Evolutionary conservation across 192 early-diverging fungal species (phyloP).

Genomic region (Coemansia sp.): DNA sequence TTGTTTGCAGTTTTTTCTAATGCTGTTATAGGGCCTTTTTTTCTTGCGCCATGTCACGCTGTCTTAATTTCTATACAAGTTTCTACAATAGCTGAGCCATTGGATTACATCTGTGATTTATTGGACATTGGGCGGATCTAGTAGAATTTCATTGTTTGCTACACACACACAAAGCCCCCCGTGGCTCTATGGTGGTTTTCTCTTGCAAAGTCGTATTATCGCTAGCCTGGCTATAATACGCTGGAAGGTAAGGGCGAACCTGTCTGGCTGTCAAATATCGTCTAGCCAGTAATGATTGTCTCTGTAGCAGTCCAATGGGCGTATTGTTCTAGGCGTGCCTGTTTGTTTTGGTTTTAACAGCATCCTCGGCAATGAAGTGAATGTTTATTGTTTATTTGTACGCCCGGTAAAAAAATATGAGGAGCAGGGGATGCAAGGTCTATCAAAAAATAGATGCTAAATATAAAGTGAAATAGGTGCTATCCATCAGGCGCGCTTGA

Average conservation of each 20-base stretch:
- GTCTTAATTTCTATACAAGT: neutral
- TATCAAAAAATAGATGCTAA: neutral
- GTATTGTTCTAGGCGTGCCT: neutral
- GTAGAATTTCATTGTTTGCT: neutral
- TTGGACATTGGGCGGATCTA: neutral
- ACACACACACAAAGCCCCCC: neutral
- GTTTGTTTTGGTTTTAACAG: neutral
- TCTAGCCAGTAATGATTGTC: neutral
- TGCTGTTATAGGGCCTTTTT: neutral
- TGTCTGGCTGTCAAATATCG: neutral
- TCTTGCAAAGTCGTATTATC: neutral
- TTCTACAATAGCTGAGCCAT: neutral
- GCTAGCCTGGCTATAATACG: neutral
- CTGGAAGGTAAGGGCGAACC: no score
- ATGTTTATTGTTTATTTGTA: neutral
- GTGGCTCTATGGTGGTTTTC: neutral
- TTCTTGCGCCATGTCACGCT: neutral
- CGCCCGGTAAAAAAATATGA: neutral
- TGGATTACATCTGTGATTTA: neutral
- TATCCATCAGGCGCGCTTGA: constrained; percentile 16
- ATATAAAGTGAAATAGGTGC: neutral
- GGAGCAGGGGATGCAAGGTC: constrained; percentile 5
- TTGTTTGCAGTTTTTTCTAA: neutral
- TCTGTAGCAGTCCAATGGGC: neutral
- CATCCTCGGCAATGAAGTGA: neutral